These are phyloP conservation scores for Salix suchowensis DNA, from an alignment of 345 rosid genomes.

Conservation along the genomic window DNA sequence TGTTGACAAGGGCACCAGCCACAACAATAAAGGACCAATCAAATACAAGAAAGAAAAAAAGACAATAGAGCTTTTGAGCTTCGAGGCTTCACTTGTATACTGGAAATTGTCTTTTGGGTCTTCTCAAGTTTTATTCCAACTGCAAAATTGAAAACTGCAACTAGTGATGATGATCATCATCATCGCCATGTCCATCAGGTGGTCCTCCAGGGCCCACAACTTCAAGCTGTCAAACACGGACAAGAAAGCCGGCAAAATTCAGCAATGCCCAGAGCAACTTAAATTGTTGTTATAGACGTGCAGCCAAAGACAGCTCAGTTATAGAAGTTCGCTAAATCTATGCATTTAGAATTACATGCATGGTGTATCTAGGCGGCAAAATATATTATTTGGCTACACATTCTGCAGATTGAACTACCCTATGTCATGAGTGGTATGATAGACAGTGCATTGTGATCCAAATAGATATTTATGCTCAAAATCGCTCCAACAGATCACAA, in stretches of 20 bases:
- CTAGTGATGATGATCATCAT: constrained; percentile 32
- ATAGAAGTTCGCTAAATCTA: background rate
- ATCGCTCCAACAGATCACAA: background rate
- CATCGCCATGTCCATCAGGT: constrained; percentile 72
- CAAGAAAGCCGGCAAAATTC: constrained; percentile 12
- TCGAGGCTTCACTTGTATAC: constrained; percentile 26
- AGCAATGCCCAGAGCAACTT: background rate
- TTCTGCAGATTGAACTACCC: background rate
- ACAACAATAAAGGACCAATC: constrained; percentile 16
- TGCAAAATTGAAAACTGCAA: constrained; percentile 9
- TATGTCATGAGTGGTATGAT: background rate
- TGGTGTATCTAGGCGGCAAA: background rate
- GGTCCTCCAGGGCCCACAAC: constrained; percentile 91
- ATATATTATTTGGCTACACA: background rate
- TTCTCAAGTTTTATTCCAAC: constrained; percentile 22
- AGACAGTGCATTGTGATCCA: background rate
- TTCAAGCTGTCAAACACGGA: constrained; percentile 54
- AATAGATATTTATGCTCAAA: background rate
- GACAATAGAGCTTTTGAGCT: constrained; percentile 8
- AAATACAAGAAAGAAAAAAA: constrained; percentile 23
- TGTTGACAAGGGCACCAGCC: constrained; percentile 34
- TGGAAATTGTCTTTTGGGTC: constrained; percentile 35
- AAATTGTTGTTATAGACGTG: background rate
- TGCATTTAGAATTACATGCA: background rate
- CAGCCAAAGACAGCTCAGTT: background rate